Evolutionary conservation across 768 basidiomycete species (phyloP).

Genomic region (Rhodosporidiobolus sp.): DNA sequence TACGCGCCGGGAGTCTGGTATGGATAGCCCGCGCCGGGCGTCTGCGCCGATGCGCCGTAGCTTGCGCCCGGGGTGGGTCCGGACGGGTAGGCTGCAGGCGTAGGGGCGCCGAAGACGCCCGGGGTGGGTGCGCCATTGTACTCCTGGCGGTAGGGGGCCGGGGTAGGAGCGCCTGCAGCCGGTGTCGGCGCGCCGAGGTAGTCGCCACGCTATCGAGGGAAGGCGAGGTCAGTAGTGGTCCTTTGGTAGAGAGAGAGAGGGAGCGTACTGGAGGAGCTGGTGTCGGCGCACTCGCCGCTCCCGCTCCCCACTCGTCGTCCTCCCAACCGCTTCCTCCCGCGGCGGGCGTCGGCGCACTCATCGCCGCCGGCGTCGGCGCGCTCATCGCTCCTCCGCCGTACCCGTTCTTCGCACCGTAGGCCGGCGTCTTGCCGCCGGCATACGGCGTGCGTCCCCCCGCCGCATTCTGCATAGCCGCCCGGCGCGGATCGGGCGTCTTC

Average conservation of each 20-base stretch:
- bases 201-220: constrained; percentile 8
- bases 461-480: neutral
- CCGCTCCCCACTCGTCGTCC: constrained; percentile 34
- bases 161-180: constrained; percentile 45
- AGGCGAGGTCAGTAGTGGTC: neutral
- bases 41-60: constrained; percentile 27
- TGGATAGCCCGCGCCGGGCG: constrained; percentile 23
- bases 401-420: constrained; percentile 29
- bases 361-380: constrained; percentile 29
- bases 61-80: constrained; percentile 50
- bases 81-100: constrained; percentile 49
- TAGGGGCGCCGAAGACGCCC: constrained; percentile 50
- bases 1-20: constrained; percentile 34
- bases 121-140: constrained; percentile 52
- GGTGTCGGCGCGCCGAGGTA: constrained; percentile 45
- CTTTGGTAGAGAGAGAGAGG: neutral
- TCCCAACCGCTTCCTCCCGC: constrained; percentile 20
- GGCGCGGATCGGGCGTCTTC: constrained; percentile 27
- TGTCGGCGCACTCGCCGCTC: constrained; percentile 20
- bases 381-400: constrained; percentile 13
- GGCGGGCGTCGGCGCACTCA: constrained; percentile 18
- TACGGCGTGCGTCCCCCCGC: constrained; percentile 19
- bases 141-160: constrained; percentile 29
- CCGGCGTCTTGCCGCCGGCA: constrained; percentile 11
- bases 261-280: constrained; percentile 1